These are phyloP conservation scores for Carex parvula DNA, from an alignment of 176 grass and related monocot species.

Conservation along the genomic window DNA sequence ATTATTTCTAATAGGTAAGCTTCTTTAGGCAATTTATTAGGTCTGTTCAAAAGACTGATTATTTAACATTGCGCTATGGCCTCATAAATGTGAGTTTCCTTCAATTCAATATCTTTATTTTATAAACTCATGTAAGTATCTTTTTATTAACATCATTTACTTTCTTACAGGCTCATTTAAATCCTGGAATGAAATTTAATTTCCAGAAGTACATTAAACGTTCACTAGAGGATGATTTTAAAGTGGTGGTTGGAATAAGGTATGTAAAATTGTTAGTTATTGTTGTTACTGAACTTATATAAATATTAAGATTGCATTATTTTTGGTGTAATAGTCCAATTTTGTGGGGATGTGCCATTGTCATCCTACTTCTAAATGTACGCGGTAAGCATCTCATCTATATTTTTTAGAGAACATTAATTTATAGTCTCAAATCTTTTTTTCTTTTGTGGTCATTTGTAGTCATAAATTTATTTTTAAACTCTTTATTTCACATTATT, in stretches of 20 bases:
- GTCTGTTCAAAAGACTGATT: conserved; percentile 78
- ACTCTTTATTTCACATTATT: not conserved
- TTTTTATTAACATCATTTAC: not conserved
- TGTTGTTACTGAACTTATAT: conserved; percentile 17
- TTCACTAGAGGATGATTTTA: conserved; percentile 84
- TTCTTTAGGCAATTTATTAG: conserved; percentile 89
- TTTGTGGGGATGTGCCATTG: conserved; percentile 73
- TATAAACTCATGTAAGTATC: not conserved
- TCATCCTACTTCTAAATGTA: conserved; percentile 85
- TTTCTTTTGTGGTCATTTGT: not conserved
- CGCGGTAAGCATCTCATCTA: conserved; percentile 44
- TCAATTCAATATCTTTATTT: conserved; percentile 3
- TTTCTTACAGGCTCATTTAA: conserved; percentile 55
- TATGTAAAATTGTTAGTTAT: conserved; percentile 7
- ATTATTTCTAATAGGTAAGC: conserved; percentile 41
- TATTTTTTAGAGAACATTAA: conserved; percentile 1
- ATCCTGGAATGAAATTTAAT: conserved; percentile 55
- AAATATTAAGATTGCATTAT: conserved; percentile 20
- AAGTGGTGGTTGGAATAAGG: conserved; percentile 89
- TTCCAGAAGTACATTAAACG: conserved; percentile 93
- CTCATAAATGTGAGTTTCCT: conserved; percentile 62
- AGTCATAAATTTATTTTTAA: not conserved
- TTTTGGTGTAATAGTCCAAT: conserved; percentile 46
- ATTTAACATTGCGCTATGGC: conserved; percentile 76
- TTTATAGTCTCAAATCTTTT: not conserved